Evolutionary conservation across 257 asterid species (phyloP).

Genomic region (Ilex aquifolium): DNA sequence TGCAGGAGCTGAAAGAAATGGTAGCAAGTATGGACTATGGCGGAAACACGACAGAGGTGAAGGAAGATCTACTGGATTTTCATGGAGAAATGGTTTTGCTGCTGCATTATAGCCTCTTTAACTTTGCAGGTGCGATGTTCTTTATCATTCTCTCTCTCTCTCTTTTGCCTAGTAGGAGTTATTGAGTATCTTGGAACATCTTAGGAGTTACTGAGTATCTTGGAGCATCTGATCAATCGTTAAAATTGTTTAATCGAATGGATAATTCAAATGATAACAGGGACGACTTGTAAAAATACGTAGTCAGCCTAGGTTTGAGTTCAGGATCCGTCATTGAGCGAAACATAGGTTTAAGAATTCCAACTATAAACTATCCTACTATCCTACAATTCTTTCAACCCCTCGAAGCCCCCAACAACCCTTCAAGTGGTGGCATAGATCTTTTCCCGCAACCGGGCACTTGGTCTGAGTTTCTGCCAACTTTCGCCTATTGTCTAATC

Average conservation of each 20-base stretch:
- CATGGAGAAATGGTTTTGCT: conserved; percentile 3
- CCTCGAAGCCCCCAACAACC: no score
- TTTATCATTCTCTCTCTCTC: no score
- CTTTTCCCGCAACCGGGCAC: no score
- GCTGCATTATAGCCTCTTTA: background rate
- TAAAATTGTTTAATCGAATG: background rate
- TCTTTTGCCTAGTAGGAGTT: background rate
- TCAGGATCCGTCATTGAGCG: background rate
- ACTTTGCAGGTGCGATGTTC: background rate
- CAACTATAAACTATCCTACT: no score
- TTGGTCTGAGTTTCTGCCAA: no score
- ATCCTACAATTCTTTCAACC: no score
- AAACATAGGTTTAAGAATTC: no score
- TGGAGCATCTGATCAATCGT: background rate
- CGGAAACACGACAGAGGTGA: background rate
- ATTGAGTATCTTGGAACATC: background rate
- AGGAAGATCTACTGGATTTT: background rate
- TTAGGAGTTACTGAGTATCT: background rate
- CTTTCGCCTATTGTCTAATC: no score
- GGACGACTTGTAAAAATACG: background rate
- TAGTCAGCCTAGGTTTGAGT: background rate
- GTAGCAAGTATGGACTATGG: background rate
- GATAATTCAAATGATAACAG: background rate
- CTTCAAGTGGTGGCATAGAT: no score
- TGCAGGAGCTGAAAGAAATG: conserved; percentile 3